Evolutionary conservation across 2,329 filamentous ascomycete genomes (phyloP), one percentile per base, ranked within the genome.

Genomic region (Penicillium verrucosum): DNA sequence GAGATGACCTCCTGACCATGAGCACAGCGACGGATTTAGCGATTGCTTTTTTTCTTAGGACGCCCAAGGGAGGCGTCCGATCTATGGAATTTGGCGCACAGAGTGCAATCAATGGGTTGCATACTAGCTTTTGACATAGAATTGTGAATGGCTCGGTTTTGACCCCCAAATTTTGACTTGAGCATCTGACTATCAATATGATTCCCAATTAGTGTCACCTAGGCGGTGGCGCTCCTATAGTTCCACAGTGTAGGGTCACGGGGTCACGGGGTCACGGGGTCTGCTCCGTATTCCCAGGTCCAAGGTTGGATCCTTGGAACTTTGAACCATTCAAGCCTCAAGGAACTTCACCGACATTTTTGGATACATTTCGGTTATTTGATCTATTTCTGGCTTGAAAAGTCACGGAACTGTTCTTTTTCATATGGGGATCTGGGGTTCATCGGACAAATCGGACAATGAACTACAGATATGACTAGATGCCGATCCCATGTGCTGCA

Each of bases 21-120:
- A 62, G 58, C 58, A 62, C 55, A 57, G 61, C 46, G 42, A 51
- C 52, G 41, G 57, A 49, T 57, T 64, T 60, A 64, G 60, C 61
- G 63, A 60, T 57, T 54, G 32, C 34, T 45, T 57, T 57, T 57
- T 51, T 50, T 48, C 18, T 48, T 41, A 36, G 23, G 23, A 42
- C 27, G 30, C 23, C 44, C 14, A 14, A 30, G 46, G 40, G 46
- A 40, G 34, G 41, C 32, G 25, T 23, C 23, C 38, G 11, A 21
- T 38, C 18, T 7, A 30, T 45, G 47, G 41, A 45, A 45, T 51
- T 42, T 12, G 43, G 47, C 27, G 16, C 44, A 29, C 38, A 21
- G 21, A 52, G 27, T 48, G 29, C 21, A 27, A 54, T 27, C 21
- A 27, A 54, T 27, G 18, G 37, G 21, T 32, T 27, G 32, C 50